These are phyloP conservation scores for Cyberlindnera bimundalis DNA, from an alignment of 805 yeast species.

Conservation along the genomic window DNA sequence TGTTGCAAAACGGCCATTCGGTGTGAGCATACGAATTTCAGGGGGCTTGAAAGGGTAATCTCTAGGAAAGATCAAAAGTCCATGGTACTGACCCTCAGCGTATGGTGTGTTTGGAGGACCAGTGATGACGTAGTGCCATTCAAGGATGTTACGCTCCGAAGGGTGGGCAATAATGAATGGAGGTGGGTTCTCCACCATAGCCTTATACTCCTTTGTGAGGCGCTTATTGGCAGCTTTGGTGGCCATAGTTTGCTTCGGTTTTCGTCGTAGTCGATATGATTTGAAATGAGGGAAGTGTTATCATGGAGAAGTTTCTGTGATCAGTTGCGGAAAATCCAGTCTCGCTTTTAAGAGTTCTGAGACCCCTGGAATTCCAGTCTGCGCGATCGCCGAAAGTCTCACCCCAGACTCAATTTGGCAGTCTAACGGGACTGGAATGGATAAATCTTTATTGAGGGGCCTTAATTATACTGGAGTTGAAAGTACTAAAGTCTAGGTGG, in stretches of 20 bases:
- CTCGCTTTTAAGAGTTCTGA: no score
- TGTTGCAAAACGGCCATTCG: constrained; percentile 81
- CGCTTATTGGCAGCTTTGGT: constrained; percentile 43
- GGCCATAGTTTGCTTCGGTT: constrained; percentile 31
- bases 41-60: constrained; percentile 95
- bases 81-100: constrained; percentile 85
- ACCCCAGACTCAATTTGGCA: no score
- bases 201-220: constrained; percentile 77
- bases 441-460: no score
- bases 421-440: no score
- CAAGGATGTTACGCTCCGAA: constrained; percentile 78
- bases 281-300: no score
- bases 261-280: no score
- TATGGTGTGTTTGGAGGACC: constrained; percentile 93
- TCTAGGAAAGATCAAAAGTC: constrained; percentile 74
- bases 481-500: no score
- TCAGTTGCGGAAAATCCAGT: no score
- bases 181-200: constrained; percentile 74
- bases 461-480: no score
- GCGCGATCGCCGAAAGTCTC: no score
- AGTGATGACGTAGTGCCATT: constrained; percentile 90
- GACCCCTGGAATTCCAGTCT: no score
- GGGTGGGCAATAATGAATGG: constrained; percentile 86
- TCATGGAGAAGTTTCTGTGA: no score
- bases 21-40: constrained; percentile 82